Conservation (phyloP, 2,329 filamentous ascomycete genomes). For the Metarhizium anisopliae region DNA sequence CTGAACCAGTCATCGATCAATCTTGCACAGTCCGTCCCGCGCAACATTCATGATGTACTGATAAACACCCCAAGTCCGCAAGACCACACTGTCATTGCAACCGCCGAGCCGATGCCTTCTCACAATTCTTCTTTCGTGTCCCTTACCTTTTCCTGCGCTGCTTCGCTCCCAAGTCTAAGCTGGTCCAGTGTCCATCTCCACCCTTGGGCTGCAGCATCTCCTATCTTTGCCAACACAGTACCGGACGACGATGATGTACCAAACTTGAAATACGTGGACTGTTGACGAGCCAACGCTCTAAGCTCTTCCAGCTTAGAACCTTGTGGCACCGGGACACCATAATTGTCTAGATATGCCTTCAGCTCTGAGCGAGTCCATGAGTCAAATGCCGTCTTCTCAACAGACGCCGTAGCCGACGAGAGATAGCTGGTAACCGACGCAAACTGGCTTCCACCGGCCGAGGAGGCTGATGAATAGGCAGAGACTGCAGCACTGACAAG, state of each 20-base stretch:
- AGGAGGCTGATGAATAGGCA: constrained; percentile 50
- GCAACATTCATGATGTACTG: too few species aligned
- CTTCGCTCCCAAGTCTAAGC: constrained; percentile 37
- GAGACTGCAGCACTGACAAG: constrained; percentile 56
- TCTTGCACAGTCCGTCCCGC: too few species aligned
- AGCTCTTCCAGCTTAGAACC: constrained; percentile 61
- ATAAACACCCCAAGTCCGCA: too few species aligned
- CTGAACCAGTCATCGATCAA: too few species aligned
- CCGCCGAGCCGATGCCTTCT: too few species aligned
- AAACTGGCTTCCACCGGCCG: constrained; percentile 45
- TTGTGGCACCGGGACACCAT: constrained; percentile 60
- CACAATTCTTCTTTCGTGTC: constrained; percentile 18
- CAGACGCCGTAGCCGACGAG: constrained; percentile 53
- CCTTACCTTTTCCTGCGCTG: constrained; percentile 37
- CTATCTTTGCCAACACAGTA: constrained; percentile 57
- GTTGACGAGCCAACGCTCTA: constrained; percentile 60
- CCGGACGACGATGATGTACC: constrained; percentile 58
- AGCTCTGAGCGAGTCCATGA: constrained; percentile 66
- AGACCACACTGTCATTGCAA: too few species aligned
- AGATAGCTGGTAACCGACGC: constrained; percentile 67
- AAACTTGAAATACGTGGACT: constrained; percentile 69
- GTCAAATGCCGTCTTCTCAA: constrained; percentile 59
- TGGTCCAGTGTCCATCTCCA: constrained; percentile 45
- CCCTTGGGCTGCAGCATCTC: constrained; percentile 35
- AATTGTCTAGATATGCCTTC: constrained; percentile 72